Evolutionary conservation across 257 asterid genomes (phyloP).

Genomic region (Solanum neorickii): DNA sequence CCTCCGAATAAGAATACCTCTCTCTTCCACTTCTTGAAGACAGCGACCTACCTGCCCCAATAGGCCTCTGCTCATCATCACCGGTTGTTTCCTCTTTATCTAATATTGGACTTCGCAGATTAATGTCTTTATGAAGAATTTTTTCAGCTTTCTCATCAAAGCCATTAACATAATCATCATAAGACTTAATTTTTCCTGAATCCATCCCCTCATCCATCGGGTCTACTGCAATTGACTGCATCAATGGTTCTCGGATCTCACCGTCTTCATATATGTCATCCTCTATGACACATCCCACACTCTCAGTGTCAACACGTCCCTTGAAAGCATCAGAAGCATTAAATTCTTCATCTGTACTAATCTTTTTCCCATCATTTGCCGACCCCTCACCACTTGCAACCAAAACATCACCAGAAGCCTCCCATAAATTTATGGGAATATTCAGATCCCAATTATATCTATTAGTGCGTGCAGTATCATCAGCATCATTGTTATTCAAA

Average conservation of each 20-base stretch:
- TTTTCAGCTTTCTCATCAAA: slow-evolving; percentile 16
- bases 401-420: background rate
- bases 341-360: slow-evolving; percentile 38
- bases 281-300: slow-evolving; percentile 21
- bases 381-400: slow-evolving; percentile 19
- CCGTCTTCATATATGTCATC: slow-evolving; percentile 85
- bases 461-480: too few relatives aligned
- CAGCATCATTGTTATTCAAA: too few relatives aligned
- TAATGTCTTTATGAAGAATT: too few relatives aligned
- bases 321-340: slow-evolving; percentile 35
- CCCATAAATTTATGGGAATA: too few relatives aligned
- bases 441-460: too few relatives aligned
- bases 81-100: too few relatives aligned
- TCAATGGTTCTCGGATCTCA: slow-evolving; percentile 52
- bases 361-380: slow-evolving; percentile 35
- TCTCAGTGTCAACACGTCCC: slow-evolving; percentile 1
- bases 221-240: slow-evolving; percentile 17
- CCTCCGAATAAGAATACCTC: slow-evolving; percentile 43
- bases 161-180: slow-evolving; percentile 11
- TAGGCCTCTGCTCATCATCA: too few relatives aligned
- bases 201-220: slow-evolving; percentile 10
- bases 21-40: slow-evolving; percentile 50
- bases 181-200: background rate
- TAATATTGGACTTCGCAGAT: too few relatives aligned
- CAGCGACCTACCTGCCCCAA: slow-evolving; percentile 6